Percentiles rank a stretch among this genome's conserved stretches.
Conservation (phyloP, 192 early-diverging fungal genomes). For the Linderina pennispora region DNA sequence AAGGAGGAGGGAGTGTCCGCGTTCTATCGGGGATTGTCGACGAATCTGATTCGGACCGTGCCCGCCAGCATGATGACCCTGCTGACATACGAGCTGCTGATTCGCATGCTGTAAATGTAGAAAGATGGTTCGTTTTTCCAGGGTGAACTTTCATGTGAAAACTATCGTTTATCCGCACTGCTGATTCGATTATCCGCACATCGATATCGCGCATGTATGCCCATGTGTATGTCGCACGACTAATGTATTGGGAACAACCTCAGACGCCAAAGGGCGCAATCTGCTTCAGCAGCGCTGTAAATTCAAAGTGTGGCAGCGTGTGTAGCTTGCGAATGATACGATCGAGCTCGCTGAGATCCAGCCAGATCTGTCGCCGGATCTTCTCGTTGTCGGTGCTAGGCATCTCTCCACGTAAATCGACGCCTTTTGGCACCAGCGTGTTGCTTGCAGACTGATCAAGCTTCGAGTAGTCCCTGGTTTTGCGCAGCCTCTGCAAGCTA, state of each 20-base stretch:
- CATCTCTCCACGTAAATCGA: conserved; percentile 23
- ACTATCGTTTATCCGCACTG: no score
- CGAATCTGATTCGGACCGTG: conserved; percentile 84
- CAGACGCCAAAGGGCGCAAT: conserved; percentile 23
- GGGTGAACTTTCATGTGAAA: not conserved
- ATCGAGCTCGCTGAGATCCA: conserved; percentile 17
- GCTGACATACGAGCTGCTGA: conserved; percentile 82
- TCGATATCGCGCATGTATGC: no score
- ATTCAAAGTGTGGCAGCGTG: conserved; percentile 17
- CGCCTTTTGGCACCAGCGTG: conserved; percentile 16
- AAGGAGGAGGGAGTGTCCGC: conserved; percentile 73
- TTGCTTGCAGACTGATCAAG: conserved; percentile 1
- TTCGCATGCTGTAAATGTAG: conserved; percentile 47
- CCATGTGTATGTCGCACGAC: no score
- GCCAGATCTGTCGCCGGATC: conserved; percentile 40
- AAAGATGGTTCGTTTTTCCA: not conserved
- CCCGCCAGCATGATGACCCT: conserved; percentile 82
- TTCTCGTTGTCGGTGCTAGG: conserved; percentile 34
- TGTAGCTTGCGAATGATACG: conserved; percentile 8
- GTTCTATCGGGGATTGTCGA: conserved; percentile 82
- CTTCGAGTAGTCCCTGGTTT: conserved; percentile 4
- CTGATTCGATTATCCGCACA: no score
- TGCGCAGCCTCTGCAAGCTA: conserved; percentile 29
- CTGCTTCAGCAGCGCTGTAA: conserved; percentile 2
- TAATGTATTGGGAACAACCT: no score